These are phyloP conservation scores for Phytophthora cactorum DNA, from an alignment of 352 stramenopile genomes.

Conservation along the genomic window DNA sequence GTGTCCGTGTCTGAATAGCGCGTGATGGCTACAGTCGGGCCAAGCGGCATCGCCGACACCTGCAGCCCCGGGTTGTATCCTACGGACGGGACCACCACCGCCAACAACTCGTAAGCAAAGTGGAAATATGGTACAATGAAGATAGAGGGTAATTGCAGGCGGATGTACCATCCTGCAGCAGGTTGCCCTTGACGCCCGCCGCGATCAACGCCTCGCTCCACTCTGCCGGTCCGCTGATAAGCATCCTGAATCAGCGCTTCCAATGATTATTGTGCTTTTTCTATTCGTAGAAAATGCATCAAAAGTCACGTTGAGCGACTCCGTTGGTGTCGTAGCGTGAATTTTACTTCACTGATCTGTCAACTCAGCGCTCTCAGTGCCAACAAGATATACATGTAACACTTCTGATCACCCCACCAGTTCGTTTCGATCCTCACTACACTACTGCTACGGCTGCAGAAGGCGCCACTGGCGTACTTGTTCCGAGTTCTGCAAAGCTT, in stretches of 20 bases:
- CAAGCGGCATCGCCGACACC: constrained; percentile 44
- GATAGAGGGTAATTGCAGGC: background rate
- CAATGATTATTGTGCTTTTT: background rate
- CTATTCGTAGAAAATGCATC: no score
- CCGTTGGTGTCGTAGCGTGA: no score
- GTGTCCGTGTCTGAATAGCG: constrained; percentile 20
- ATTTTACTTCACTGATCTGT: no score
- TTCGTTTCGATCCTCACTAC: no score
- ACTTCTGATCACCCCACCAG: no score
- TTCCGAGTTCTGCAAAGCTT: constrained; percentile 2
- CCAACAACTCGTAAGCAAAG: background rate
- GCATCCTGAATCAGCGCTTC: constrained; percentile 28
- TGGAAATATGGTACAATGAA: background rate
- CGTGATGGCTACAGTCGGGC: constrained; percentile 44
- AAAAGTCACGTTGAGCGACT: no score
- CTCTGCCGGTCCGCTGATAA: constrained; percentile 46
- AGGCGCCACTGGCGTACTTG: background rate
- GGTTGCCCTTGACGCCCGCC: constrained; percentile 36
- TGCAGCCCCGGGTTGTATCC: constrained; percentile 51
- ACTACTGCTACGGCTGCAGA: no score
- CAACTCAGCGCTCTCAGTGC: no score
- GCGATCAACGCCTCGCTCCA: constrained; percentile 45
- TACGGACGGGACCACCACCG: constrained; percentile 9
- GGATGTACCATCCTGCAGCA: constrained; percentile 47
- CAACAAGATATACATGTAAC: no score